Evolutionary conservation across 305 asterid genomes (phyloP).

Genomic region (Salvia sclarea): DNA sequence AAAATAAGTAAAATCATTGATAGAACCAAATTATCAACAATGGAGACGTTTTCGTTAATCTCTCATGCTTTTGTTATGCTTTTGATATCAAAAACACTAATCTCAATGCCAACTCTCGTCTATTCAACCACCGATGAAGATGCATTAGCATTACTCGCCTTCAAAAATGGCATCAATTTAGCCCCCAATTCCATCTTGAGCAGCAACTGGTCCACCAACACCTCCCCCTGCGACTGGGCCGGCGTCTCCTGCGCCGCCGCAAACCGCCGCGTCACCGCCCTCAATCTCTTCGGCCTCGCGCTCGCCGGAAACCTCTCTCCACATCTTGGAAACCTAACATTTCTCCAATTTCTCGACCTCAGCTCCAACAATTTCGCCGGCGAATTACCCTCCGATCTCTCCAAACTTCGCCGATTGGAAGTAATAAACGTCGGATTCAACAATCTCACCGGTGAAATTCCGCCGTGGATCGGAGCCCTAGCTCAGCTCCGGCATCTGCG

Average conservation of each 20-base stretch:
- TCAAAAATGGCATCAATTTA: no score
- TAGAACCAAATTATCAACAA: no score
- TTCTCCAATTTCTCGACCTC: neutral
- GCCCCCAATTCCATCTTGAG: no score
- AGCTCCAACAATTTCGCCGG: neutral
- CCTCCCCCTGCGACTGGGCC: neutral
- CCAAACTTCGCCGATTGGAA: neutral
- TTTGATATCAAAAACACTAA: no score
- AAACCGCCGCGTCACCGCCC: neutral
- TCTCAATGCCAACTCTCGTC: no score
- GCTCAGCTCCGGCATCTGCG: neutral
- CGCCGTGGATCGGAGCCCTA: constrained; percentile 21
- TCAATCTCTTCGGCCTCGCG: neutral
- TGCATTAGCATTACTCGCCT: no score
- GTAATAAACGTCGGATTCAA: neutral
- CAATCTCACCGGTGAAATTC: neutral
- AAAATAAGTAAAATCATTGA: no score
- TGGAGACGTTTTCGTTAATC: no score
- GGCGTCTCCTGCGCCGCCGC: neutral
- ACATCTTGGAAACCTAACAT: constrained; percentile 5
- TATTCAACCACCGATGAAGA: no score
- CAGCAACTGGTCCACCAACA: neutral
- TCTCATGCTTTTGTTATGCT: no score
- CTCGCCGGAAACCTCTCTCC: neutral
- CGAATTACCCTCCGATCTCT: neutral